A percentile compares a stretch with the other conserved stretches of the same genome.
Conservation (phyloP, 2,329 filamentous ascomycete species). For the Sordariomycetes sp. region DNA sequence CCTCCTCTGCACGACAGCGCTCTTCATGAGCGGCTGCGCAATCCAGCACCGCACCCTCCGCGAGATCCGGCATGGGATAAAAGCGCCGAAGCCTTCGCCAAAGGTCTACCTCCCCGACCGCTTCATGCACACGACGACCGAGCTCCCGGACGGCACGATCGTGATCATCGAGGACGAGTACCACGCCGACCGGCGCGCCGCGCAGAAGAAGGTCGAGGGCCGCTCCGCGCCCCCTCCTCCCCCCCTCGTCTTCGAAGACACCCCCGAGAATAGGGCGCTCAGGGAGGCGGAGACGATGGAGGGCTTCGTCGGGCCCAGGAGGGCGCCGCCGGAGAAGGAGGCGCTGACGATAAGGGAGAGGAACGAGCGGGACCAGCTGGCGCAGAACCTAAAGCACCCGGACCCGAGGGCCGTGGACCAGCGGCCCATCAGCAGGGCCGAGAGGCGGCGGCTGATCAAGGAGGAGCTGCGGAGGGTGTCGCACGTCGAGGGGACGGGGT, state of each 20-base stretch:
- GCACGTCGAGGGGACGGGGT: conserved; percentile 31
- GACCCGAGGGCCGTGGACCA: conserved; percentile 25
- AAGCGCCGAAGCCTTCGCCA: conserved; percentile 33
- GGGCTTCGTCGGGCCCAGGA: background rate
- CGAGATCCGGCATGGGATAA: conserved; percentile 65
- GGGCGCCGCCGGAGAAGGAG: background rate
- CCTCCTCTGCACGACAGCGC: conserved; percentile 64
- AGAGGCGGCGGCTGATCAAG: conserved; percentile 47
- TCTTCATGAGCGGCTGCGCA: conserved; percentile 81
- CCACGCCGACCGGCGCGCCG: conserved; percentile 17
- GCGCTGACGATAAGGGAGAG: conserved; percentile 16
- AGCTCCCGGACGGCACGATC: conserved; percentile 34
- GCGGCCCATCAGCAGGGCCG: conserved; percentile 38
- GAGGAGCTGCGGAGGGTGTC: conserved; percentile 41
- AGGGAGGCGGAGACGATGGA: conserved; percentile 1
- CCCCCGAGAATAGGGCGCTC: background rate
- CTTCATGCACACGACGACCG: conserved; percentile 32
- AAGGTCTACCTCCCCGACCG: conserved; percentile 39
- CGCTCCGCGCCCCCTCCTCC: too few relatives aligned
- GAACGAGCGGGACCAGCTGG: conserved; percentile 10
- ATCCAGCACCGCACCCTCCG: conserved; percentile 79
- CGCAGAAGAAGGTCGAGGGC: conserved; percentile 11
- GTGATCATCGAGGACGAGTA: conserved; percentile 20
- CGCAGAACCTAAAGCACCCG: conserved; percentile 16
- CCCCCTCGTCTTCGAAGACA: background rate